Evolutionary conservation across 2,329 filamentous ascomycete genomes (phyloP).

Genomic region (Cladobotryum mycophilum): DNA sequence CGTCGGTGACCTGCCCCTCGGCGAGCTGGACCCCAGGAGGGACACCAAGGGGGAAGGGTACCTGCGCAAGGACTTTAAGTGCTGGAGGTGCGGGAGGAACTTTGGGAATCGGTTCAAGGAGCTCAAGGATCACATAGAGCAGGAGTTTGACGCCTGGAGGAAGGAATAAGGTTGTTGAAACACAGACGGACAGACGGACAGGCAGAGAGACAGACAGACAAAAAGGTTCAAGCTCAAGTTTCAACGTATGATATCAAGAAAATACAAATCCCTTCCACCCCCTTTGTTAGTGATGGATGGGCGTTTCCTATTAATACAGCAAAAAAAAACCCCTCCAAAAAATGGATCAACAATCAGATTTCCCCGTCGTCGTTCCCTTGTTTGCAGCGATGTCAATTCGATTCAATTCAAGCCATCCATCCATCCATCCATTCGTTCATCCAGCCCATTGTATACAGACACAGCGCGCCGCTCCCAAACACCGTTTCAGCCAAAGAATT

Average conservation of each 20-base stretch:
- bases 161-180: slow-evolving; percentile 38
- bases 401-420: neutral
- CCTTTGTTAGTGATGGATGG: neutral
- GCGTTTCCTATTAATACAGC: neutral
- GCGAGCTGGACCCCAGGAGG: slow-evolving; percentile 56
- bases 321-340: too few species aligned
- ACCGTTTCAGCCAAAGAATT: too few species aligned
- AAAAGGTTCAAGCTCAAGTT: neutral
- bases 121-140: slow-evolving; percentile 68
- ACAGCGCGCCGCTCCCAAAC: too few species aligned
- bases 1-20: slow-evolving; percentile 73
- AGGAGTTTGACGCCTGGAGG: slow-evolving; percentile 73
- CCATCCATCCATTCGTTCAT: neutral
- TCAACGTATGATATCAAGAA: neutral
- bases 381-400: too few species aligned
- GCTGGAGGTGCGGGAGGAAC: slow-evolving; percentile 74
- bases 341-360: too few species aligned
- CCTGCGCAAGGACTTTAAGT: slow-evolving; percentile 60
- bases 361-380: too few species aligned
- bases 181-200: too few species aligned
- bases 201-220: neutral
- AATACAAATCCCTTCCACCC: neutral
- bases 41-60: slow-evolving; percentile 52
- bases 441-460: too few species aligned
- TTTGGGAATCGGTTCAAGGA: slow-evolving; percentile 69